A percentile compares a stretch with the other conserved stretches of the same genome.
Conservation (phyloP, 73 alveolate species). For the Symbiodinium pilosum region DNA sequence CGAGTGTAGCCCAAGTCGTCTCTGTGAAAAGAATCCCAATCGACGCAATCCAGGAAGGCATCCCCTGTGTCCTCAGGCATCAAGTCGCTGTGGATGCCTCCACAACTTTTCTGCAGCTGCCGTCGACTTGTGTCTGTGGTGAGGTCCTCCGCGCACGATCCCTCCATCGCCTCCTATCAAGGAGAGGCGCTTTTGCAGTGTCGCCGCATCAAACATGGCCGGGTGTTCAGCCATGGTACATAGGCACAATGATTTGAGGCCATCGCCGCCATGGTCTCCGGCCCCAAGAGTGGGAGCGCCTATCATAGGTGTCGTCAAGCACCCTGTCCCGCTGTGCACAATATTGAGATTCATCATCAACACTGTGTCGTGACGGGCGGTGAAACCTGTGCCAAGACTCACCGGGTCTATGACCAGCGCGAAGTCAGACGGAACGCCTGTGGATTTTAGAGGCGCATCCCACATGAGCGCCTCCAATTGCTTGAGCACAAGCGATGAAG, state of each 20-base stretch:
- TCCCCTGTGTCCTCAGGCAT: not conserved
- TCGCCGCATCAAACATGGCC: not conserved
- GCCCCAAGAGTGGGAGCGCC: slow-evolving; percentile 3
- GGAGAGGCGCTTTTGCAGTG: slow-evolving; percentile 10
- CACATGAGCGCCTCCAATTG: not conserved
- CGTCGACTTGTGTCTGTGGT: slow-evolving; percentile 19
- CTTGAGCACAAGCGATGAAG: not conserved
- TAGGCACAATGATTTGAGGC: not conserved
- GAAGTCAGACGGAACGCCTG: not conserved
- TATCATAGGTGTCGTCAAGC: not conserved
- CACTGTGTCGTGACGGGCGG: slow-evolving; percentile 32
- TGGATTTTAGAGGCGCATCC: not conserved
- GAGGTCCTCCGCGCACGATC: not conserved
- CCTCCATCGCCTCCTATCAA: slow-evolving; percentile 36
- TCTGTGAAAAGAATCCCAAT: slow-evolving; percentile 24
- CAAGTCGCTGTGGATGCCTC: slow-evolving; percentile 12
- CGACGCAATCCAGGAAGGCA: not conserved
- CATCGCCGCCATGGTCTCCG: slow-evolving; percentile 7
- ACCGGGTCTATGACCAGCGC: not conserved
- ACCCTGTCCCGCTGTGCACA: not conserved
- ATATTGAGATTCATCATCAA: not conserved
- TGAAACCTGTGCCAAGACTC: slow-evolving; percentile 1
- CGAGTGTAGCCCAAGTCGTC: slow-evolving; percentile 5
- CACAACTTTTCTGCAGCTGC: slow-evolving; percentile 12
- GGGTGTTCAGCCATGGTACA: not conserved